Evolutionary conservation across 441 rosid species (phyloP).

Genomic region (Aleurites moluccanus): DNA sequence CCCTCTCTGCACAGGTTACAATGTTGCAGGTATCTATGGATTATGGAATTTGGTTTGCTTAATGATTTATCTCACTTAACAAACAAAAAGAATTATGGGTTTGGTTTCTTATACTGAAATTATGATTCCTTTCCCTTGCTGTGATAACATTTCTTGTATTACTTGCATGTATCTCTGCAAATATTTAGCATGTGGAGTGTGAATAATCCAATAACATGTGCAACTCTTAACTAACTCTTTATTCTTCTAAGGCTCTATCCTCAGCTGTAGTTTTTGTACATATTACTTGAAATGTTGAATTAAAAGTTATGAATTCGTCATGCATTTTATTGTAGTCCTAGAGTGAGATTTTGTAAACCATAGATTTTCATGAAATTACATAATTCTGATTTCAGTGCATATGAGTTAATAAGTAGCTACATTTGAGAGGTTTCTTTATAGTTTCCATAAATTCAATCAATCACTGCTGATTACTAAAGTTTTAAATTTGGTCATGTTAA

Average conservation of each 20-base stretch:
- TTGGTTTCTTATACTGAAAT: not conserved
- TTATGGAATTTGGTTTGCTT: not conserved
- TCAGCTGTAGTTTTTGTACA: not conserved
- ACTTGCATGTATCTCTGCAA: not conserved
- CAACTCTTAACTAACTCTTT: not conserved
- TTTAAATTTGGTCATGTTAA: not conserved
- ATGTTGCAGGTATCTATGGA: slow-evolving; percentile 65
- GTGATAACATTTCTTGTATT: not conserved
- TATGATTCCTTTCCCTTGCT: not conserved
- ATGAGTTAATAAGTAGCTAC: not conserved
- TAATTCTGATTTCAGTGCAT: not conserved
- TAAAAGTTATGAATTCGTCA: not conserved
- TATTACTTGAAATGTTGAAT: not conserved
- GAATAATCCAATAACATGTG: not conserved
- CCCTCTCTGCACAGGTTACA: slow-evolving; percentile 89
- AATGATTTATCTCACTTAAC: not conserved
- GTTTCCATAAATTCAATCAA: not conserved
- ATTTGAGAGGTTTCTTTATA: not conserved
- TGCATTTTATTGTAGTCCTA: not conserved
- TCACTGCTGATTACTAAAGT: not conserved
- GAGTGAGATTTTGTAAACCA: not conserved
- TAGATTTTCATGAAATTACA: not conserved
- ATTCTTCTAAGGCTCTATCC: not conserved
- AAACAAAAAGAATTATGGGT: not conserved
- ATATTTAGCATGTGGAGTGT: not conserved